Base-by-base conservation (phyloP, 1,284 basidiomycete species). In the Leccinum angustisporum region DNA sequence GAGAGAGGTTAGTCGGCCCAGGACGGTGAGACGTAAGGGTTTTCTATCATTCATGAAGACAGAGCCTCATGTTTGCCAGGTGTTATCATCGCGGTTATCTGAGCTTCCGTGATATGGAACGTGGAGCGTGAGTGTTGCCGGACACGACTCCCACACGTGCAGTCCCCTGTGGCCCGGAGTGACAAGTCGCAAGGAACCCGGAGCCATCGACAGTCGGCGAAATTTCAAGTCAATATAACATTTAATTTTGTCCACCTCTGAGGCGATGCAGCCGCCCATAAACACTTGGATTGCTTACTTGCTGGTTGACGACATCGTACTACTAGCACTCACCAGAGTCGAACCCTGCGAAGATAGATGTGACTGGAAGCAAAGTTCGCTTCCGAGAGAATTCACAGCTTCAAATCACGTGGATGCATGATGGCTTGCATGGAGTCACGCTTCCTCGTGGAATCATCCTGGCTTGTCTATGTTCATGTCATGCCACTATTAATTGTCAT, bases 11-110 rank as follows among this genome's bases (percentile, higher is more conserved):
- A 54, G 59, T 66, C 60, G 43, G 51, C 57, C n/a, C 31, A 61
- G 30, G 57, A 61, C 31, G 43, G 33, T 59, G 54, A 16, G 60
- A 36, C 54, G 59, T 21, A 60, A 43, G 57, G 62, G 66, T 67
- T 76, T 74, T 76, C 68, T 74, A 76, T 61, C 65, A 63, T 27
- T 66, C 38, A 16, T 36, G 56, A 57, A 51, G 18, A 48, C 11
- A 27, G 21, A 16, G 13, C 75, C 72, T 74, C 72, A 63, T 74
- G 72, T 75, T 62, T 27, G 56, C 68, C 75, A 73, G 72, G 72
- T 33, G 75, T 69, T 63, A 72, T 75, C 70, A 61, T 38, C 36
- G 14, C 3, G 13, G n/a, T n/a, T 46, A 27, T 27, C 63, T 75
- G 70, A 67, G 70, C 67, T 72, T 72, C 72, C 61, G 57, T 57